phyloP scores from a whole-genome alignment of 1,284 basidiomycete species.

The Erythrobasidium hasegawianum region DNA sequence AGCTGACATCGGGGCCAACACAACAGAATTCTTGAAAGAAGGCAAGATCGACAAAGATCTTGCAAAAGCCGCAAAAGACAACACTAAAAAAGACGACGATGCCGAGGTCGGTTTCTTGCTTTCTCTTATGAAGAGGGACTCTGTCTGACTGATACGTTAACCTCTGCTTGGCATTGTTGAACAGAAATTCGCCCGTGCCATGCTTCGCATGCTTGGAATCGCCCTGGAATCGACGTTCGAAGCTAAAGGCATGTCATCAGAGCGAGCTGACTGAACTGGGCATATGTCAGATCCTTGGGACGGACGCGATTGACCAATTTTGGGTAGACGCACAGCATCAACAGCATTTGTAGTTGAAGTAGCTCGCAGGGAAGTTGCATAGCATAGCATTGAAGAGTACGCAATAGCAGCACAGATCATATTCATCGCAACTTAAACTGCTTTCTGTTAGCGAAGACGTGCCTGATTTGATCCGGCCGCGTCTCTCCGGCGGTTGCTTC shows the following conservation, averaged over 20 bases:
- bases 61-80: conserved; percentile 37
- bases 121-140: no score
- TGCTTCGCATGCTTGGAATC: conserved; percentile 16
- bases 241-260: not conserved
- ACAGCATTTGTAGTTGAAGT: no score
- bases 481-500: not conserved
- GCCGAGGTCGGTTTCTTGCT: conserved; percentile 3
- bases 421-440: no score
- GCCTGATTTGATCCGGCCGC: conserved; percentile 6
- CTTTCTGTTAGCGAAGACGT: no score
- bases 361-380: no score
- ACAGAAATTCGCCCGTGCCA: conserved; percentile 14
- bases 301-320: no score
- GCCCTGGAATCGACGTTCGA: no score
- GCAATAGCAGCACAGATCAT: no score
- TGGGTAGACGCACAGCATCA: no score
- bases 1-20: conserved; percentile 17
- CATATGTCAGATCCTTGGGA: no score
- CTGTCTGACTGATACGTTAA: no score
- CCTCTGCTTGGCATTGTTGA: not conserved
- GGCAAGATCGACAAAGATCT: conserved; percentile 39
- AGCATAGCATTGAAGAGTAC: no score
- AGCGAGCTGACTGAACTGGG: not conserved
- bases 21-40: conserved; percentile 39
- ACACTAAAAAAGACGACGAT: conserved; percentile 32